Percentiles rank a stretch among this genome's conserved stretches.
Conservation (phyloP, 805 yeast species). For the Zygotorulaspora danielsina region DNA sequence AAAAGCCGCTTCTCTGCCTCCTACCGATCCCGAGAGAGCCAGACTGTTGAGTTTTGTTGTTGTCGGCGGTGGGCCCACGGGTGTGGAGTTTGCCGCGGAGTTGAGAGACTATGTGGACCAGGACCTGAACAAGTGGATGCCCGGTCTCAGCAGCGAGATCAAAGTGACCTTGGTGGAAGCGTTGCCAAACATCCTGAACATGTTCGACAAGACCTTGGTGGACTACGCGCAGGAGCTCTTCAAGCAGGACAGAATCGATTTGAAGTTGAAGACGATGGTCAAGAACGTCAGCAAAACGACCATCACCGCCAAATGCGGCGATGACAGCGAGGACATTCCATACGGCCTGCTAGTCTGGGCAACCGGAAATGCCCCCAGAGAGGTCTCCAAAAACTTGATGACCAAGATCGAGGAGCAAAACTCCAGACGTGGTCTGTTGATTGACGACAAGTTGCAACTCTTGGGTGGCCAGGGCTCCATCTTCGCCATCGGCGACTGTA, state of each 20-base stretch:
- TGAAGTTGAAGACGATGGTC: conserved; percentile 82
- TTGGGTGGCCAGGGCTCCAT: conserved; percentile 74
- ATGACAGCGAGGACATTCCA: conserved; percentile 72
- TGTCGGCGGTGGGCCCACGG: conserved; percentile 99
- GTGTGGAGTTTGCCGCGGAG: conserved; percentile 97
- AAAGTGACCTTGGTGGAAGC: conserved; percentile 87
- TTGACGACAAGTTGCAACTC: conserved; percentile 75
- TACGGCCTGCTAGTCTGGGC: conserved; percentile 97
- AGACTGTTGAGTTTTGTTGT: conserved; percentile 84
- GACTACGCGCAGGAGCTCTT: conserved; percentile 79
- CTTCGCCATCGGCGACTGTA: conserved; percentile 92
- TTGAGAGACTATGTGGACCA: conserved; percentile 90
- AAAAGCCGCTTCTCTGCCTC: conserved; percentile 77
- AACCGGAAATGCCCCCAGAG: conserved; percentile 91
- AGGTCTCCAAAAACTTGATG: conserved; percentile 62
- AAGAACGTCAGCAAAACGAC: conserved; percentile 70
- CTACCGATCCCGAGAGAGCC: conserved; percentile 69
- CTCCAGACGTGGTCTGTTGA: conserved; percentile 85
- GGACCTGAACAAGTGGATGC: conserved; percentile 85
- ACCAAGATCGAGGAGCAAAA: conserved; percentile 65
- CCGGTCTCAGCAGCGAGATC: conserved; percentile 76
- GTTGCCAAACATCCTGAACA: conserved; percentile 76
- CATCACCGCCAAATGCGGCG: conserved; percentile 66
- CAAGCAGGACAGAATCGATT: conserved; percentile 60
- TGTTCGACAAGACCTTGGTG: conserved; percentile 64